Percentiles rank a stretch among this genome's conserved stretches.
phyloP scores from a whole-genome alignment of 75 land plant species.

The Sequoiadendron giganteum region DNA sequence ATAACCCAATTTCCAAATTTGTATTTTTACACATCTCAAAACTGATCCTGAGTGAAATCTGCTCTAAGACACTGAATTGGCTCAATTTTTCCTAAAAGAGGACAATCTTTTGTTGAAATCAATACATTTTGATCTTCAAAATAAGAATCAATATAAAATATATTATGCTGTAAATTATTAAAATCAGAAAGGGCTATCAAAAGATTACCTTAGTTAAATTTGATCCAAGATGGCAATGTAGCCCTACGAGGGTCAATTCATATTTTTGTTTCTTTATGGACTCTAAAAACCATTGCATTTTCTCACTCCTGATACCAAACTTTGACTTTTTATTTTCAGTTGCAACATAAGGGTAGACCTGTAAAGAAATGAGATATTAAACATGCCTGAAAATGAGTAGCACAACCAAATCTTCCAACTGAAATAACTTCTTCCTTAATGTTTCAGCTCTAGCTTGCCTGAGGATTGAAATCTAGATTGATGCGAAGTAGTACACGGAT shows the following conservation, averaged over 20 bases:
- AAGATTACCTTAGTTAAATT: slow-evolving; percentile 84
- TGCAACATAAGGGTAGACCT: slow-evolving; percentile 97
- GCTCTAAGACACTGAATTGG: neutral
- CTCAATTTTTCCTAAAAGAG: neutral
- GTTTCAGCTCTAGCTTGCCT: slow-evolving; percentile 40
- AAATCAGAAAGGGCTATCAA: neutral
- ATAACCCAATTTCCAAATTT: neutral
- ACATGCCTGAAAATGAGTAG: neutral
- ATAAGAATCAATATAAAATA: neutral
- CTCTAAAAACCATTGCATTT: slow-evolving; percentile 89
- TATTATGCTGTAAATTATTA: neutral
- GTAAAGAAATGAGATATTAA: neutral
- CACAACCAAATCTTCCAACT: neutral
- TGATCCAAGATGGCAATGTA: slow-evolving; percentile 93
- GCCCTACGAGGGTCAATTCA: slow-evolving; percentile 86
- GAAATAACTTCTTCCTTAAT: neutral
- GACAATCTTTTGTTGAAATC: neutral
- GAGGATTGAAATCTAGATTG: slow-evolving; percentile 97
- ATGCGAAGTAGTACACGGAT: slow-evolving; percentile 83
- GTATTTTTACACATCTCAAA: neutral
- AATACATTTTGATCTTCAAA: neutral
- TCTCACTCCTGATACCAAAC: slow-evolving; percentile 95
- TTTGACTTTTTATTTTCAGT: slow-evolving; percentile 96
- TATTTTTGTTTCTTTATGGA: slow-evolving; percentile 65
- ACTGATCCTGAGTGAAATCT: neutral